These are phyloP conservation scores for Trichomonascus vanleenenianus DNA, from an alignment of 805 yeast genomes.

Conservation along the genomic window DNA sequence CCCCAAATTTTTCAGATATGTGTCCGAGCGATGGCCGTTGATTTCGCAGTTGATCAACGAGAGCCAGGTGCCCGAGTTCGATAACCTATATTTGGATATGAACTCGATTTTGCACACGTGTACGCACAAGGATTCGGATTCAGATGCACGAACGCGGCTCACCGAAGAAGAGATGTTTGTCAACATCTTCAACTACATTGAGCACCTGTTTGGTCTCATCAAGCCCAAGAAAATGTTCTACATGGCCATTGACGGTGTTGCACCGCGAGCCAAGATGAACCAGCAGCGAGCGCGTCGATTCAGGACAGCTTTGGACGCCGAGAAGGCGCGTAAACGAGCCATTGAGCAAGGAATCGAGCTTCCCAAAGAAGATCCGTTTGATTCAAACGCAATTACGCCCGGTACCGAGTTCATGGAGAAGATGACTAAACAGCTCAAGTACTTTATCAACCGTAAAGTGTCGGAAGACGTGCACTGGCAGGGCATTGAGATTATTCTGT, in stretches of 20 bases:
- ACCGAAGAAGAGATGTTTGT: slow-evolving; percentile 89
- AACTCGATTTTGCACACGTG: slow-evolving; percentile 82
- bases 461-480: slow-evolving; percentile 86
- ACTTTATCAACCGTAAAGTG: slow-evolving; percentile 81
- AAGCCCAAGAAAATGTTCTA: slow-evolving; percentile 80
- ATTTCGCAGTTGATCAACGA: slow-evolving; percentile 81
- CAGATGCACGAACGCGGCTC: slow-evolving; percentile 52
- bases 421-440: slow-evolving; percentile 71
- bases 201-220: slow-evolving; percentile 81
- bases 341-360: slow-evolving; percentile 61
- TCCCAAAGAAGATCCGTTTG: slow-evolving; percentile 84
- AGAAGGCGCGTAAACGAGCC: slow-evolving; percentile 67
- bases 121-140: slow-evolving; percentile 76
- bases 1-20: slow-evolving; percentile 93
- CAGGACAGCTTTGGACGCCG: slow-evolving; percentile 89
- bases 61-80: slow-evolving; percentile 80
- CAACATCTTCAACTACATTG: slow-evolving; percentile 89
- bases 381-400: slow-evolving; percentile 89
- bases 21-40: slow-evolving; percentile 98
- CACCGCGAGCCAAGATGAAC: slow-evolving; percentile 97
- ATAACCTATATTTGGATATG: slow-evolving; percentile 93
- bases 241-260: slow-evolving; percentile 99
- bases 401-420: slow-evolving; percentile 96
- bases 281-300: slow-evolving; percentile 96
- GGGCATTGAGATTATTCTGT: slow-evolving; percentile 61